A percentile compares a stretch with the other conserved stretches of the same genome.
Conservation (phyloP, 2,329 filamentous ascomycete species). For the Apiospora hydei region DNA sequence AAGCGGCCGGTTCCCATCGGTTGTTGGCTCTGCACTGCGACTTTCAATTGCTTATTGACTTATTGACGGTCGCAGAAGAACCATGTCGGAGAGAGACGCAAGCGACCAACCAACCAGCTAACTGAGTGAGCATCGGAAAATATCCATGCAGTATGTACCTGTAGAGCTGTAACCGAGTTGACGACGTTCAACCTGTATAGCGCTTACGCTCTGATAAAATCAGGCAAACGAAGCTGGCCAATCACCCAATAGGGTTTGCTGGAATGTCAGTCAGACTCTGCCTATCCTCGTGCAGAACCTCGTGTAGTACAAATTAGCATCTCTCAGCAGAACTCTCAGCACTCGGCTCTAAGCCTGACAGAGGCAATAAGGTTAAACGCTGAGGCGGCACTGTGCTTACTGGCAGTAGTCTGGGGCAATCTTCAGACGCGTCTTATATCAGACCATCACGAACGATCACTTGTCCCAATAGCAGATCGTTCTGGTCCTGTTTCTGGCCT, state of each 20-base stretch:
- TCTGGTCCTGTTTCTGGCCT: neutral
- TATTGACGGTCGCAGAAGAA: neutral
- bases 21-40: neutral
- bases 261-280: neutral
- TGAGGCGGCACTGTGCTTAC: constrained; percentile 11
- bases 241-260: neutral
- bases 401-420: neutral
- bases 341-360: neutral
- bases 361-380: neutral
- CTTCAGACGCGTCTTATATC: neutral
- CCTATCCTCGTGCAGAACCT: neutral
- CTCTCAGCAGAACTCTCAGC: constrained; percentile 1
- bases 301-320: neutral
- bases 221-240: constrained; percentile 4
- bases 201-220: constrained; percentile 9
- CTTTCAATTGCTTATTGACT: neutral
- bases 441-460: neutral
- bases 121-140: neutral
- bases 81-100: neutral
- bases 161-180: constrained; percentile 2
- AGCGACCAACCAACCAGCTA: neutral
- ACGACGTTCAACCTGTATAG: neutral
- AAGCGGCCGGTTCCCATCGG: neutral
- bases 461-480: neutral
- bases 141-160: neutral